Percentiles rank a stretch among this genome's conserved stretches.
Evolutionary conservation across 352 stramenopile species (phyloP).

Genomic region (Globisporangium okanoganense): DNA sequence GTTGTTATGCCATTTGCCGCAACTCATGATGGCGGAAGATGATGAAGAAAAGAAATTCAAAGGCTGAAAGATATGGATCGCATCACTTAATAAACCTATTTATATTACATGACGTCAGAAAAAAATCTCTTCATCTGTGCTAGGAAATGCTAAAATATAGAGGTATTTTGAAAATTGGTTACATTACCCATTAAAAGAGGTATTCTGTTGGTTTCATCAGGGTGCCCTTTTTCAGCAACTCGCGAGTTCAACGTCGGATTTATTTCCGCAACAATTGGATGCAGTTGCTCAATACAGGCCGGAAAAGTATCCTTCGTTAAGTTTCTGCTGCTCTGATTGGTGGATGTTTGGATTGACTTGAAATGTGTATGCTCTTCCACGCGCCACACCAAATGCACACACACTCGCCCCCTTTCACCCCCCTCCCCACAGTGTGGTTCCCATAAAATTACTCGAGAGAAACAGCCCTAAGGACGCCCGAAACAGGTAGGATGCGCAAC

Average conservation of each 20-base stretch:
- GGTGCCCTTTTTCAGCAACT: background rate
- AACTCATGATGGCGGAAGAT: background rate
- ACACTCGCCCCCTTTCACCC: constrained; percentile 3
- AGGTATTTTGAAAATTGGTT: background rate
- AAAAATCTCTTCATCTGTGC: background rate
- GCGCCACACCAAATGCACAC: background rate
- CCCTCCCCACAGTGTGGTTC: constrained; percentile 5
- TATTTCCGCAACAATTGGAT: background rate
- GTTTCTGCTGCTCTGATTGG: constrained; percentile 11
- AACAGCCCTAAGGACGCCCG: constrained; percentile 13
- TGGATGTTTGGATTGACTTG: background rate
- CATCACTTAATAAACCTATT: background rate
- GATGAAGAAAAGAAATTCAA: background rate
- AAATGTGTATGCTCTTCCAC: constrained; percentile 4
- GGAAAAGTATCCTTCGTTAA: background rate
- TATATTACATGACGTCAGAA: background rate
- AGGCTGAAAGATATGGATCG: background rate
- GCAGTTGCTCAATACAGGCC: background rate
- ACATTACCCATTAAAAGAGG: background rate
- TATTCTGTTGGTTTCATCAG: background rate
- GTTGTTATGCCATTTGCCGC: background rate
- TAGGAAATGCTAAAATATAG: background rate
- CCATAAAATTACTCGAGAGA: constrained; percentile 9
- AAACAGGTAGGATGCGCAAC: constrained; percentile 7
- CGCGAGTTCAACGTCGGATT: background rate